Base-by-base conservation (phyloP, 176 grass and related monocot genomes). In the Zoysia pacifica region DNA sequence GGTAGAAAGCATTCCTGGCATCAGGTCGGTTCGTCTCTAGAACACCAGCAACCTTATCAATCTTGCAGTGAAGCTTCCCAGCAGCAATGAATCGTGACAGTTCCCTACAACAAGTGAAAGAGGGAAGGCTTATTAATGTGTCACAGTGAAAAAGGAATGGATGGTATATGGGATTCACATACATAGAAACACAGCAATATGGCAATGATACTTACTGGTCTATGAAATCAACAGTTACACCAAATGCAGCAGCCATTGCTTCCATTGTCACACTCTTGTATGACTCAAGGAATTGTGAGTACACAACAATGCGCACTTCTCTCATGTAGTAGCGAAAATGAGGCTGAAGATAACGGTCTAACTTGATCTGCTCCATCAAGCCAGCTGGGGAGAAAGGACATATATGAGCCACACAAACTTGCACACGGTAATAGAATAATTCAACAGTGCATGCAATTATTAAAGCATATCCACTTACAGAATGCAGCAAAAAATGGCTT, bases 181-280 rank as follows among this genome's bases (percentile, higher is more conserved):
- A 28, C 28, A 28, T 28, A 28, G 28, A 28, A 28, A 28, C 28
- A 28, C 28, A 28, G 28, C 28, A 28, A 28, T 28, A 28, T 28
- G 28, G 28, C 28, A 28, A 28, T 28, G 28, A 79, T 73, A 87
- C 88, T 99, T 88, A 99, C 96, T 91, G 88, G 84, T 93, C 97
- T 40, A 95, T 99, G 86, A 99, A 99, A 91, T 95, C 90, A 42
- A 91, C 82, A 6, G 88, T 90, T 11, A 95, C 97, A n/a, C 97
- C 93, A 84, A 96, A 99, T 62, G 93, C 88, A 52, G 88, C 80
- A 46, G 97, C 92, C 97, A 99, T 96, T 48, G 93, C 93, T 90
- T 99, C 90, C 97, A 99, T 99, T 1, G 90, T 99, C 73, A 99
- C 93, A 53, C 97, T 99, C 73, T 99, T 99, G 90, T 99, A 96